Evolutionary conservation across 495 filamentous ascomycete genomes (phyloP), one percentile per base, ranked within the genome.

Genomic region (Melanomma pulvis-pyrius): DNA sequence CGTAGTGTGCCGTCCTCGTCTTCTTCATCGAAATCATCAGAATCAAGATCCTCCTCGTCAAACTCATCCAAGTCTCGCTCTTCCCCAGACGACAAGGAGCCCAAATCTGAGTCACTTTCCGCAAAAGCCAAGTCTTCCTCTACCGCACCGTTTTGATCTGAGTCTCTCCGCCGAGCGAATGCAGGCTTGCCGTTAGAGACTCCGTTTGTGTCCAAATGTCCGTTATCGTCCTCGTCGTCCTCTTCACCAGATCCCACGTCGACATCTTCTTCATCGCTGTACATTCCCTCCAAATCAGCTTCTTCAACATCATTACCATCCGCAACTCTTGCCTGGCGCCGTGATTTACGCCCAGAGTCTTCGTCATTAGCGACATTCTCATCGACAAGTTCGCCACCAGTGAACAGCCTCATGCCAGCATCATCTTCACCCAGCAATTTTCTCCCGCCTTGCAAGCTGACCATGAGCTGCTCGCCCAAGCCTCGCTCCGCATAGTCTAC

Each of bases 31-130:
- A 78, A 77, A 0, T 82, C 81, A 19, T 83, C 80, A 12, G 83
- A 26, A 24, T 68, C 65, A 9, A 28, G 34, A 19, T 55, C 54
- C 15, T 24, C 53, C 2, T 60, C 83, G 6, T 83, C 82, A n/a
- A 84, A 82, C 9, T 25, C 21, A 25, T 50, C 48, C 1, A 88
- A 67, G 19, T 84, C 80, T 54, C 84, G 81, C 30, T 86, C 85
- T 13, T 85, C 86, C 3, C 81, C 88, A 2, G 83, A 94, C 30
- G 83, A 96, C 36, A 96, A 78, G 15, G 94, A 97, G 13, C 94
- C 94, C 2, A 98, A 80, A 74, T 98, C 96, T 7, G 93, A 97
- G 73, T 98, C 94, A 71, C 90, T 94, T 71, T 98, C 93, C 1
- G 93, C 93, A 76, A 97, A 98, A n/a, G 85, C 89, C 67, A 97